These are phyloP conservation scores for Pseudocercospora vitis DNA, from an alignment of 2,329 filamentous ascomycete genomes.

Conservation along the genomic window DNA sequence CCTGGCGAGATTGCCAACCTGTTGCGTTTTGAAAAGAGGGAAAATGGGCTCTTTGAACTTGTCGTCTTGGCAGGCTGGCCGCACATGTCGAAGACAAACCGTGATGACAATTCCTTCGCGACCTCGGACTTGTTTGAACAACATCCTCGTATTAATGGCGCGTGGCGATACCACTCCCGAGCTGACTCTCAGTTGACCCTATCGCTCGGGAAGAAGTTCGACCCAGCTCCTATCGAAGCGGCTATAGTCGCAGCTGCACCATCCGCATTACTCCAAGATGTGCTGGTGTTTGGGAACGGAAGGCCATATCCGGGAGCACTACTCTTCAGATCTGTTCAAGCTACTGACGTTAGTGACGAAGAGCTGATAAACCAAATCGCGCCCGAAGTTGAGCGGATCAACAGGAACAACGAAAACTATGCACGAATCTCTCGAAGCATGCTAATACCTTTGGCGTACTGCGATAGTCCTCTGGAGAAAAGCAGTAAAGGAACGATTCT, in stretches of 20 bases:
- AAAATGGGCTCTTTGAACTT: constrained; percentile 53
- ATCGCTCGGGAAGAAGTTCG: constrained; percentile 68
- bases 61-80: constrained; percentile 60
- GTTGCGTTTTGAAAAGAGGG: constrained; percentile 50
- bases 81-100: constrained; percentile 59
- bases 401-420: constrained; percentile 52
- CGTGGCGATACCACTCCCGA: constrained; percentile 64
- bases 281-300: constrained; percentile 62
- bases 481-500: constrained; percentile 65
- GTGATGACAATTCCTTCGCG: constrained; percentile 60
- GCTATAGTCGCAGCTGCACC: constrained; percentile 46
- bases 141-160: constrained; percentile 53
- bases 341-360: constrained; percentile 33
- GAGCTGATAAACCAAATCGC: constrained; percentile 47
- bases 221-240: constrained; percentile 62
- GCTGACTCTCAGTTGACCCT: constrained; percentile 63
- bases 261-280: too few species aligned
- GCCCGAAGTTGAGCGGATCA: constrained; percentile 50
- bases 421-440: constrained; percentile 53
- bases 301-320: constrained; percentile 58
- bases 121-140: constrained; percentile 63
- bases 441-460: constrained; percentile 49
- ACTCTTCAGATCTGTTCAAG: constrained; percentile 48
- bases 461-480: constrained; percentile 49
- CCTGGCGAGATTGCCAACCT: constrained; percentile 36